Evolutionary conservation across 2,329 filamentous ascomycete species (phyloP), one percentile per base, ranked within the genome.

Genomic region (Tolypocladium endophyticum): DNA sequence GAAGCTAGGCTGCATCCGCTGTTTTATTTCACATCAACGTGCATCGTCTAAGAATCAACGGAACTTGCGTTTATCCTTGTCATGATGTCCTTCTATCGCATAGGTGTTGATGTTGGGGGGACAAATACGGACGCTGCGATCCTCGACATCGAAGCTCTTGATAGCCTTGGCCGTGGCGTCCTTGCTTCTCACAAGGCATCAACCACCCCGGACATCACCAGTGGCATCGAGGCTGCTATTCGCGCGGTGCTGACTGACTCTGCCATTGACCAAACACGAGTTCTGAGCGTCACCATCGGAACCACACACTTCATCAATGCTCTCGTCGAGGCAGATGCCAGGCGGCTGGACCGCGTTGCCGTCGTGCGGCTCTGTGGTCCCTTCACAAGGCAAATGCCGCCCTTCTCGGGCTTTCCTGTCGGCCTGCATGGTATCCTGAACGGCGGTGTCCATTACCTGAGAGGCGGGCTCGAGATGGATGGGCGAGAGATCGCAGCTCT

Each of bases 291-390:
- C 16, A 78, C 77, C 3, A 79, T 82, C 62, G 79, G 80, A 33
- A 80, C 77, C 2, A 78, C 76, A 0, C 77, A 79, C 64, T 80
- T 80, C 61, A 76, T 80, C 64, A 80, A 80, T 65, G 77, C 78
- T 0, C 71, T 80, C 8, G 72, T 80, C 14, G 76, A 80, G 61
- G 73, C 73, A 35, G 77, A 80, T 68, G 71, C 71, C 1, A 65
- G 72, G 28, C 68, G 76, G 6, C 69, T 81, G 25, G 72, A 71
- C 45, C 73, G 73, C 12, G 78, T 81, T 2, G 78, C 77, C 3
- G 76, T 79, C 1, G 65, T 80, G 12, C 68, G 78, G 25, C 69
- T 81, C 9, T 79, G 76, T 63, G 76, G 76, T 2, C 75, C 76
- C 1, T 79, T 76, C 59, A 76, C 75, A 1, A 67, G 70, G 45